Base-by-base conservation (phyloP, 352 stramenopile species). In the Pythium angustatum region DNA sequence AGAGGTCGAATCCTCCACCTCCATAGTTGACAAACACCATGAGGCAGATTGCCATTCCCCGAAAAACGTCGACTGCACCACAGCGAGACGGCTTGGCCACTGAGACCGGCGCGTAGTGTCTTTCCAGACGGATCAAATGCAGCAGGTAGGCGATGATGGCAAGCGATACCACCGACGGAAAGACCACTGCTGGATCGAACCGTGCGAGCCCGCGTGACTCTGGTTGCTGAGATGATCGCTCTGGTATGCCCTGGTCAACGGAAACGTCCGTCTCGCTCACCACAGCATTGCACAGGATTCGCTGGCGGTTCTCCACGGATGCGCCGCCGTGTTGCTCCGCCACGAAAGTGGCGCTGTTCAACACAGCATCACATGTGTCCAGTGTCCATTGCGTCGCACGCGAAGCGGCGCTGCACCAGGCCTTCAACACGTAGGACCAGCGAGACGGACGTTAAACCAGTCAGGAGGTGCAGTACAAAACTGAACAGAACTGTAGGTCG, bases 21-120 rank as follows among this genome's bases (percentile, higher is more conserved):
- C 88, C 88, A 63, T 96, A 94, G 56, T 96, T 96, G 51, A 92
- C 83, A 64, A 96, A 96, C 17, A 96, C 77, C 88, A 96, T 96
- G 31, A 87, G 38, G 55, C 72, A 79, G 53, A 96, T 75, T 11
- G 83, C 90, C 30, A 88, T 11, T 4, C 88, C 88, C 19, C 88
- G 86, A 53, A 96, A 93, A 14, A 73, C 75, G 48, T 96, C 88
- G 17, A 96, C 57, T 11, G 58, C 71, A 14, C 49, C 31, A 51
- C 79, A 76, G 1, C 87, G 80, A 5, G 43, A 45, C 15, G 22
- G 28, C 31, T 56, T 44, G 2, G 41, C 47, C 22, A 30, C 2
- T 5, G 43, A 21, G 15, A 24, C n/a, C 43, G 6, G 55, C 41
- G 27, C 27, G 11, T 36, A 2, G 21, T 44, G 51, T 19, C 52